A percentile compares a stretch with the other conserved stretches of the same genome.
Conservation (phyloP, 192 early-diverging fungal genomes). For the Chytriomyces sp. region DNA sequence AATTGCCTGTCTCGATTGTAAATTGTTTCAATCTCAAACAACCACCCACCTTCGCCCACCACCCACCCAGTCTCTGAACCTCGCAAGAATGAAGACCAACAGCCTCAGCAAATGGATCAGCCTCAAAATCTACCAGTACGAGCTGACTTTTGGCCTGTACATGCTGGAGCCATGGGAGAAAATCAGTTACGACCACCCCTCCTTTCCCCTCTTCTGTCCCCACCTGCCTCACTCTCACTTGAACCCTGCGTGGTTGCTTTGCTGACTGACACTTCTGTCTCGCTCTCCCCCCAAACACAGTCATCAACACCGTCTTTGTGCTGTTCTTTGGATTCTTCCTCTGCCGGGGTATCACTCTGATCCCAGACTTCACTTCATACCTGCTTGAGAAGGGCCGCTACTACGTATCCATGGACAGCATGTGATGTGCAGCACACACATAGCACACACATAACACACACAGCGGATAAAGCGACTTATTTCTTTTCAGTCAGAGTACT, state of each 20-base stretch:
- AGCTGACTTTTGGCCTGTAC: slow-evolving; percentile 90
- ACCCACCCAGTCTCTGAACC: no score
- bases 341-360: slow-evolving; percentile 14
- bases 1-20: no score
- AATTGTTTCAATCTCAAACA: no score
- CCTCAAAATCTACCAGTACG: slow-evolving; percentile 85
- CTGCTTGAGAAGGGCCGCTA: slow-evolving; percentile 21
- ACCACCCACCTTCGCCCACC: no score
- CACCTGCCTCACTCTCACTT: not conserved
- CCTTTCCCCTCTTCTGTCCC: not conserved
- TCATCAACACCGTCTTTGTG: slow-evolving; percentile 22
- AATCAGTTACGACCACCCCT: slow-evolving; percentile 40
- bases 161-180: slow-evolving; percentile 99
- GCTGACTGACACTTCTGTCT: not conserved
- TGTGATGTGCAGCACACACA: slow-evolving; percentile 18
- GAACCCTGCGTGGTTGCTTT: not conserved
- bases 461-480: no score
- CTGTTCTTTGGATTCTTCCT: slow-evolving; percentile 33
- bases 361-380: slow-evolving; percentile 7
- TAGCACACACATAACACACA: no score
- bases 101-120: slow-evolving; percentile 47
- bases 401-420: slow-evolving; percentile 21
- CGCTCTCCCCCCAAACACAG: not conserved
- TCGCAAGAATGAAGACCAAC: not conserved
- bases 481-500: no score